Conservation (phyloP, 2,329 filamentous ascomycete species). For the Talaromyces verruculosus region DNA sequence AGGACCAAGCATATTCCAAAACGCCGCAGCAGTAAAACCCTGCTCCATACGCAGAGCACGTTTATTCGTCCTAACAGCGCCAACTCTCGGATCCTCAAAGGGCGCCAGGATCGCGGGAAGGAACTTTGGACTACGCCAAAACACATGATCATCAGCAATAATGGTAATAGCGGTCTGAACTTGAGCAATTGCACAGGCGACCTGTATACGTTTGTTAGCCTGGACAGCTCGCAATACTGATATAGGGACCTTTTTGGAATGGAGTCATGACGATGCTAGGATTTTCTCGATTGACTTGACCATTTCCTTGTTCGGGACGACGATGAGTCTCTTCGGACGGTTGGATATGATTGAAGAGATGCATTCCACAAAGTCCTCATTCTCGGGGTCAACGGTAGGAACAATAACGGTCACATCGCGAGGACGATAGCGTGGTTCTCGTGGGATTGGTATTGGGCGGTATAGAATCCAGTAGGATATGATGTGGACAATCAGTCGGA, state of each 20-base stretch:
- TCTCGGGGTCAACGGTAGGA: conserved; percentile 51
- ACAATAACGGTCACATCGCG: conserved; percentile 54
- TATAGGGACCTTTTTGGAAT: conserved; percentile 23
- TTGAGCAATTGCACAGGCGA: conserved; percentile 42
- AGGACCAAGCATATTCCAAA: conserved; percentile 59
- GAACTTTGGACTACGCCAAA: conserved; percentile 38
- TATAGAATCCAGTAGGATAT: conserved; percentile 45
- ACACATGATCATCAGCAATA: conserved; percentile 55
- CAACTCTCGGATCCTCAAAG: conserved; percentile 50
- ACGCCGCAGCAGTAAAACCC: conserved; percentile 24
- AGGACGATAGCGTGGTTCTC: conserved; percentile 33
- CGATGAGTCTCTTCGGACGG: conserved; percentile 42
- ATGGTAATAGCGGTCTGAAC: conserved; percentile 48
- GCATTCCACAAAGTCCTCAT: conserved; percentile 45
- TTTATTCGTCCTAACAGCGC: conserved; percentile 59
- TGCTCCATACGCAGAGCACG: conserved; percentile 45
- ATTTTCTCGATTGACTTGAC: conserved; percentile 2
- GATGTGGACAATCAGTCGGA: conserved; percentile 48
- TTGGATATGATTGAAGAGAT: conserved; percentile 45
- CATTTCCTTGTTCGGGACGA: conserved; percentile 45
- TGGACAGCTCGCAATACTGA: conserved; percentile 33
- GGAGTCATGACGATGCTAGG: neutral
- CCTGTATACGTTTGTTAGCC: conserved; percentile 53
- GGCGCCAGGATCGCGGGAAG: conserved; percentile 45
- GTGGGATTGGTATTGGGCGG: conserved; percentile 31